phyloP scores from a whole-genome alignment of 2,329 filamentous ascomycete genomes.

The Lasiodiplodia theobromae region DNA sequence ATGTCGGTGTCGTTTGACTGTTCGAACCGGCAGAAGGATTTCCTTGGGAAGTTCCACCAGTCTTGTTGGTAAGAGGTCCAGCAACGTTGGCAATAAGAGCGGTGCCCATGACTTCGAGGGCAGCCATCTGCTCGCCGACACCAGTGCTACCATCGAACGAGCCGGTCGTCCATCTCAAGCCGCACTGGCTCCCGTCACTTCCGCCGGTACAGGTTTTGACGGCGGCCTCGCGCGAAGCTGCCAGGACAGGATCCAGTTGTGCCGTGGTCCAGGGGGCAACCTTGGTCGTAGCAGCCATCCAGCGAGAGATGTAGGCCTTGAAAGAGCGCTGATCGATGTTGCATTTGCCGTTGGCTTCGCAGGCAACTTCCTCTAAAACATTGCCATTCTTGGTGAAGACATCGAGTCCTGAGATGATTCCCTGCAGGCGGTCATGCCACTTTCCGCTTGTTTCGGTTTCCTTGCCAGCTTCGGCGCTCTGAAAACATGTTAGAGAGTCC shows the following conservation, averaged over 20 bases:
- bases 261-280: conserved; percentile 47
- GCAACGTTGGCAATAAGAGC: conserved; percentile 35
- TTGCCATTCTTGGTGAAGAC: conserved; percentile 52
- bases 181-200: conserved; percentile 54
- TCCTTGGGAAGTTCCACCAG: conserved; percentile 60
- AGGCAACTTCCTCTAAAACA: conserved; percentile 58
- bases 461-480: conserved; percentile 29
- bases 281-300: conserved; percentile 51
- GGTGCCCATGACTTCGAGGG: conserved; percentile 61
- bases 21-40: conserved; percentile 51
- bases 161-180: conserved; percentile 53
- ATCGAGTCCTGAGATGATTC: conserved; percentile 46
- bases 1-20: conserved; percentile 40
- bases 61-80: conserved; percentile 52
- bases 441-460: conserved; percentile 12
- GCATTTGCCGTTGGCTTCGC: conserved; percentile 55
- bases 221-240: conserved; percentile 62
- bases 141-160: conserved; percentile 57
- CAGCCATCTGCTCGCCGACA: conserved; percentile 67
- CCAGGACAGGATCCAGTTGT: conserved; percentile 59
- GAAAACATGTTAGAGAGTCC: not conserved
- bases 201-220: conserved; percentile 62
- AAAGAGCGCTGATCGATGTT: conserved; percentile 57
- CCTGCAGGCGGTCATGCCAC: conserved; percentile 35
- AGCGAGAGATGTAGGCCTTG: conserved; percentile 53